Evolutionary conservation across 805 yeast species (phyloP).

Genomic region (Wickerhamia fluorescens): DNA sequence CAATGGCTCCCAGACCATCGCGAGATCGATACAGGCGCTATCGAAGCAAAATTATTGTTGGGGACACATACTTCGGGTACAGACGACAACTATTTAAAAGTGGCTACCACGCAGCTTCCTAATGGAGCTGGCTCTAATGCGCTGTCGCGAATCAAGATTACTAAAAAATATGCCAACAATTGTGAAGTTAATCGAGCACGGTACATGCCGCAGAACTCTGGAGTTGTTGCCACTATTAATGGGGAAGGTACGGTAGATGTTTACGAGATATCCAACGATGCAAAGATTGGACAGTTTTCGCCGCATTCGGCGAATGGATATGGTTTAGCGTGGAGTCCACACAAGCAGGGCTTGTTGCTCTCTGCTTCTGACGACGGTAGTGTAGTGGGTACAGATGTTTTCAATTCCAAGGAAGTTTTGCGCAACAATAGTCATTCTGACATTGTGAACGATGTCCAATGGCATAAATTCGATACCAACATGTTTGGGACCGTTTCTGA

Average conservation of each 20-base stretch:
- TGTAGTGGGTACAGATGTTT: constrained; percentile 55
- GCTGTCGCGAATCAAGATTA: constrained; percentile 49
- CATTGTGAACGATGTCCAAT: constrained; percentile 70
- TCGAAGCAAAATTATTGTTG: constrained; percentile 47
- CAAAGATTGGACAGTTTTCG: constrained; percentile 25
- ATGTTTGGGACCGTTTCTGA: constrained; percentile 71
- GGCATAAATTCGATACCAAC: constrained; percentile 50
- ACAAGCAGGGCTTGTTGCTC: constrained; percentile 41
- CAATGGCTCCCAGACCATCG: constrained; percentile 60
- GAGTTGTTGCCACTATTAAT: constrained; percentile 55
- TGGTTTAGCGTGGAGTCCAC: constrained; percentile 63
- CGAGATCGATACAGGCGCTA: constrained; percentile 16
- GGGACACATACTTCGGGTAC: constrained; percentile 74
- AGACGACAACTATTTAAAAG: constrained; percentile 57
- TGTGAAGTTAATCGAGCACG: constrained; percentile 72
- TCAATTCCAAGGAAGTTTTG: constrained; percentile 7
- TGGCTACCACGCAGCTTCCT: constrained; percentile 58
- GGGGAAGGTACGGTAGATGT: constrained; percentile 58
- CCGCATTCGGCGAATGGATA: constrained; percentile 67
- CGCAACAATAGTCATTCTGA: constrained; percentile 35
- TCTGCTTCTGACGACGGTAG: constrained; percentile 64
- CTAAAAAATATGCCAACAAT: constrained; percentile 52
- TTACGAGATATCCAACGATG: constrained; percentile 33
- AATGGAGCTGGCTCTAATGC: constrained; percentile 13
- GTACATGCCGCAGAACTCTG: constrained; percentile 55